Evolutionary conservation across 2,329 filamentous ascomycete species (phyloP).

Genomic region (Ophiostoma sp.): DNA sequence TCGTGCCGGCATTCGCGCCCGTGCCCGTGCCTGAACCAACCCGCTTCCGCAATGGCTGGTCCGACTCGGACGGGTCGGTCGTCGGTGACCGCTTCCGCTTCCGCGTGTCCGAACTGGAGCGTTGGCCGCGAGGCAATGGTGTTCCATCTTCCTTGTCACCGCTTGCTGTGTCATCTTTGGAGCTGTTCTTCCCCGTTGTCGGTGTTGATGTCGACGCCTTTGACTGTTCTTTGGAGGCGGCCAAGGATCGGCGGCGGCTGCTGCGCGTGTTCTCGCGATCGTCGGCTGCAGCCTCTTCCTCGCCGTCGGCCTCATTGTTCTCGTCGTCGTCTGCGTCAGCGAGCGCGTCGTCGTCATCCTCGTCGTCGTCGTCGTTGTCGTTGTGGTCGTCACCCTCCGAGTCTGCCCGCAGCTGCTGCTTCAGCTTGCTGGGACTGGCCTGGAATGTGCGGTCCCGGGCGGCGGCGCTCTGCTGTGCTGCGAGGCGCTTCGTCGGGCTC

Average conservation of each 20-base stretch:
- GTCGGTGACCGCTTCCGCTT: slow-evolving; percentile 49
- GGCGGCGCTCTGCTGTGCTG: slow-evolving; percentile 13
- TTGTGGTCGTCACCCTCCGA: slow-evolving; percentile 34
- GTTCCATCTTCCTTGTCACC: not conserved
- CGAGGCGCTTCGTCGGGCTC: slow-evolving; percentile 41
- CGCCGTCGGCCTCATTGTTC: slow-evolving; percentile 34
- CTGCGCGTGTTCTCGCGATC: slow-evolving; percentile 17
- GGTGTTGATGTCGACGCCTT: slow-evolving; percentile 19
- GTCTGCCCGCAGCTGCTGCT: slow-evolving; percentile 45
- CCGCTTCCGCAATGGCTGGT: slow-evolving; percentile 50
- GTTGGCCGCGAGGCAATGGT: slow-evolving; percentile 21
- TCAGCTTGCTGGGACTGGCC: slow-evolving; percentile 70
- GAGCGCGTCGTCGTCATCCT: slow-evolving; percentile 31
- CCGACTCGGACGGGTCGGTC: slow-evolving; percentile 41
- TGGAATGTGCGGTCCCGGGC: slow-evolving; percentile 26
- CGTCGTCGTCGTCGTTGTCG: slow-evolving; percentile 30
- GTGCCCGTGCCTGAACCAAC: slow-evolving; percentile 42
- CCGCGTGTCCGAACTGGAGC: slow-evolving; percentile 36
- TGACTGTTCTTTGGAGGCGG: slow-evolving; percentile 30
- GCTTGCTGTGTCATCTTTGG: slow-evolving; percentile 27
- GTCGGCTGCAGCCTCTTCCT: slow-evolving; percentile 24
- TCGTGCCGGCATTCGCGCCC: slow-evolving; percentile 28
- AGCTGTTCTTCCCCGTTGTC: slow-evolving; percentile 5
- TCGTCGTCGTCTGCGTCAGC: slow-evolving; percentile 36
- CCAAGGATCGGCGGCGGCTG: slow-evolving; percentile 30